Evolutionary conservation across 495 filamentous ascomycete species (phyloP).

Genomic region (Penicillium macrosclerotiorum): DNA sequence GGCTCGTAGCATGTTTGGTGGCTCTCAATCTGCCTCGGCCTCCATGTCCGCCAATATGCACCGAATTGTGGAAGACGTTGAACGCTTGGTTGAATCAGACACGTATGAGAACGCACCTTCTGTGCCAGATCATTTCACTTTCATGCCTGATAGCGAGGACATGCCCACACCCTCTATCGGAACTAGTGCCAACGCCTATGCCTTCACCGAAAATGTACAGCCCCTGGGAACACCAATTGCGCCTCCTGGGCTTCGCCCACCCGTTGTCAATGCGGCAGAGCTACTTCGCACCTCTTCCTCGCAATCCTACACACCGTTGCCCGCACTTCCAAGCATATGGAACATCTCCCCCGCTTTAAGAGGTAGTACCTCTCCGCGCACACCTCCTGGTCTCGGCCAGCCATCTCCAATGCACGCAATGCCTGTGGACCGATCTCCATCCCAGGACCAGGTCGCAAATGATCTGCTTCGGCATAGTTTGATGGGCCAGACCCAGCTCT

Average conservation of each 20-base stretch:
- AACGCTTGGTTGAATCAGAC: slow-evolving; percentile 58
- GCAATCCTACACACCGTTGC: slow-evolving; percentile 36
- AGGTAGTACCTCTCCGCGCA: slow-evolving; percentile 34
- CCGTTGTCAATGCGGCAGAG: slow-evolving; percentile 21
- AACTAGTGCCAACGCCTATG: slow-evolving; percentile 18
- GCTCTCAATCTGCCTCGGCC: slow-evolving; percentile 46
- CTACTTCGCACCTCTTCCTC: slow-evolving; percentile 26
- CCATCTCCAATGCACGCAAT: slow-evolving; percentile 18
- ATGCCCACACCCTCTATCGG: slow-evolving; percentile 30
- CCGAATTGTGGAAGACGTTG: slow-evolving; percentile 60
- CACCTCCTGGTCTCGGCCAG: slow-evolving; percentile 34
- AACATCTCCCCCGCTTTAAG: slow-evolving; percentile 33
- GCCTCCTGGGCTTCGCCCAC: slow-evolving; percentile 39
- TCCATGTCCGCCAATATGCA: slow-evolving; percentile 53
- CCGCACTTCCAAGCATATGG: slow-evolving; percentile 44
- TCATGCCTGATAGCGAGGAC: slow-evolving; percentile 18
- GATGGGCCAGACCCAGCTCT: slow-evolving; percentile 26
- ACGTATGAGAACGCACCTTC: slow-evolving; percentile 44
- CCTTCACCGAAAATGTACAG: slow-evolving; percentile 20
- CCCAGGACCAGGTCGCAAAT: slow-evolving; percentile 28
- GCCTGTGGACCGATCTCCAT: slow-evolving; percentile 16
- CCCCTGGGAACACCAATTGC: slow-evolving; percentile 31
- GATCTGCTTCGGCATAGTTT: slow-evolving; percentile 32
- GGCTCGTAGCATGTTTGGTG: slow-evolving; percentile 37
- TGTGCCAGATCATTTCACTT: slow-evolving; percentile 25